These are phyloP conservation scores for Cucurbita pepo DNA, from an alignment of 306 rosid species.

Conservation along the genomic window DNA sequence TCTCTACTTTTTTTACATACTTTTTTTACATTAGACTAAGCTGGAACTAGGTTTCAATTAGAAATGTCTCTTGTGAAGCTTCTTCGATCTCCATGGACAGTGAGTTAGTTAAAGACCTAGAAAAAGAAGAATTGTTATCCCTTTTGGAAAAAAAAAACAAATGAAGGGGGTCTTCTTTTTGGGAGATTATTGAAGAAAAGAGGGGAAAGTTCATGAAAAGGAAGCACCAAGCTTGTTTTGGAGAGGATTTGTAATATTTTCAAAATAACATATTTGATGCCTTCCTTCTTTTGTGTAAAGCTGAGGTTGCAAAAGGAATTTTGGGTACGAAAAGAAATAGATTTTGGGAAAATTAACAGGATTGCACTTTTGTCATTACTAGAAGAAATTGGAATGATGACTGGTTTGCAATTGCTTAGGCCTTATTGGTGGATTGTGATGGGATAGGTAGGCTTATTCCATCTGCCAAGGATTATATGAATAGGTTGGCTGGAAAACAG, in stretches of 20 bases:
- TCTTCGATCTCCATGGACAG: neutral
- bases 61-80: neutral
- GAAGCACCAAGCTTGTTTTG: neutral
- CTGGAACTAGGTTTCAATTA: neutral
- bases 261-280: neutral
- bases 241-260: neutral
- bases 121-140: neutral
- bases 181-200: neutral
- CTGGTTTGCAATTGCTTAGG: neutral
- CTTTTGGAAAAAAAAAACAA: neutral
- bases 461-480: neutral
- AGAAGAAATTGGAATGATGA: neutral
- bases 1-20: neutral
- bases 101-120: neutral
- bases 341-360: neutral
- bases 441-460: neutral
- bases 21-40: neutral
- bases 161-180: neutral
- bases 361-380: neutral
- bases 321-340: neutral
- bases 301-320: neutral
- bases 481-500: neutral
- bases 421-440: neutral
- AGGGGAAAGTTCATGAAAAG: neutral
- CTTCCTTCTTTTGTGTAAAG: neutral